Conservation (phyloP, 768 basidiomycete species). For the Mycena kentingensis region DNA sequence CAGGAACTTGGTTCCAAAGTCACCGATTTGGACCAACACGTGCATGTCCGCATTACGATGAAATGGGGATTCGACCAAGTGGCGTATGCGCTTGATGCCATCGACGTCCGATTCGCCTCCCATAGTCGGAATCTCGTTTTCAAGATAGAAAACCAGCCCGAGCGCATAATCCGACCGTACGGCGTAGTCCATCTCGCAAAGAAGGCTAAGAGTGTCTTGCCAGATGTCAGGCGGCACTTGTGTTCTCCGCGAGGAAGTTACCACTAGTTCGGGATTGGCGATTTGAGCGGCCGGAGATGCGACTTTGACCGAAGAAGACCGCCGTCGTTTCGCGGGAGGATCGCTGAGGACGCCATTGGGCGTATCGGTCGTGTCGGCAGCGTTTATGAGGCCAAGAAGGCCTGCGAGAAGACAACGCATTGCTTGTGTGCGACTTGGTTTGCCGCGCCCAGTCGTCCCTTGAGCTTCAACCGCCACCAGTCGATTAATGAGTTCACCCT, state of each 20-base stretch:
- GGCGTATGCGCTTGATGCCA: constrained; percentile 47
- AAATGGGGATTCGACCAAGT: constrained; percentile 50
- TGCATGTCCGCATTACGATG: constrained; percentile 49
- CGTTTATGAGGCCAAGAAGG: constrained; percentile 67
- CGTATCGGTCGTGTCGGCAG: constrained; percentile 54
- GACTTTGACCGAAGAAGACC: constrained; percentile 24
- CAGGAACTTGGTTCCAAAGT: constrained; percentile 68
- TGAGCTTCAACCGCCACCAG: constrained; percentile 71
- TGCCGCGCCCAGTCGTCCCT: constrained; percentile 48
- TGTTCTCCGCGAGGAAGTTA: constrained; percentile 53
- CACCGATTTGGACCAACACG: constrained; percentile 55
- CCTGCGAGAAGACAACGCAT: constrained; percentile 71
- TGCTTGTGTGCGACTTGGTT: constrained; percentile 57
- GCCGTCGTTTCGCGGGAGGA: constrained; percentile 26
- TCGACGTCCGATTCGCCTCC: constrained; percentile 53
- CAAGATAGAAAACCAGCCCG: constrained; percentile 74
- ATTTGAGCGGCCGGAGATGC: constrained; percentile 28
- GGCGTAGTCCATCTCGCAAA: constrained; percentile 78
- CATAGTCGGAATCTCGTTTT: constrained; percentile 70
- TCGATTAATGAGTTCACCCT: constrained; percentile 78
- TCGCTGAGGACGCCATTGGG: constrained; percentile 22
- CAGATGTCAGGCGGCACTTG: constrained; percentile 80
- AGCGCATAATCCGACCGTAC: constrained; percentile 78
- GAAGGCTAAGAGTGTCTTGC: constrained; percentile 85
- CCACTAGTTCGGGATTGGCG: constrained; percentile 32